Evolutionary conservation across 1,139 yeast species (phyloP), one percentile per base, ranked within the genome.

Genomic region (Kurtzmaniella natalensis): DNA sequence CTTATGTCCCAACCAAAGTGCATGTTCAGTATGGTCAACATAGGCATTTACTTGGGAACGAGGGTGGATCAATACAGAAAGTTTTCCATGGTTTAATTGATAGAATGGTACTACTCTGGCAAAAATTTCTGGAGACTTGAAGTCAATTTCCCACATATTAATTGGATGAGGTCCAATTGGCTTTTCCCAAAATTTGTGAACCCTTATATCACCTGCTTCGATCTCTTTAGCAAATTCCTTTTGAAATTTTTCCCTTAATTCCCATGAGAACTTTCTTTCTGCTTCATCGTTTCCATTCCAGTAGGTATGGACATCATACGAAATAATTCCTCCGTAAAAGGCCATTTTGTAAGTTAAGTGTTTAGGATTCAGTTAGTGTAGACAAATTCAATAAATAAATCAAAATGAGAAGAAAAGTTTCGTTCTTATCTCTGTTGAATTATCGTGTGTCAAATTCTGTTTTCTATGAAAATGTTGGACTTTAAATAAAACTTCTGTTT

Each of bases 151-250:
- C 60, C 64, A 66, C 72, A 66, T 65, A 38, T 49, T 51, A 18
- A 63, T 51, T 0, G 81, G 77, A 43, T 77, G 82, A 1, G 82
- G 82, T 0, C 83, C 83, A 31, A 77, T 54, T 16, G 78, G 72
- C 33, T 55, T 53, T 32, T 72, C 73, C 66, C 74, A 71, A 32
- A 73, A 56, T 41, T 64, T 64, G 51, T 62, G 59, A 4, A 74
- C 64, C 33, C 77, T 44, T 18, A 74, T 55, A 21, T 56, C 54
- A 2, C 75, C 77, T 2, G 48, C 45, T 11, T 53, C 64, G 16
- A 77, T 55, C 37, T 76, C 80, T 8, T 50, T 36, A 5, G 64
- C 60, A 45, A 76, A 76, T 31, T 73, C 78, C 29, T 43, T 34
- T 25, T 48, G 48, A 6, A 76, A 61, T 36, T 61, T 55, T 16